Evolutionary conservation across 768 basidiomycete genomes (phyloP), one percentile per base, ranked within the genome.

Genomic region (Tephrocybe sp.): DNA sequence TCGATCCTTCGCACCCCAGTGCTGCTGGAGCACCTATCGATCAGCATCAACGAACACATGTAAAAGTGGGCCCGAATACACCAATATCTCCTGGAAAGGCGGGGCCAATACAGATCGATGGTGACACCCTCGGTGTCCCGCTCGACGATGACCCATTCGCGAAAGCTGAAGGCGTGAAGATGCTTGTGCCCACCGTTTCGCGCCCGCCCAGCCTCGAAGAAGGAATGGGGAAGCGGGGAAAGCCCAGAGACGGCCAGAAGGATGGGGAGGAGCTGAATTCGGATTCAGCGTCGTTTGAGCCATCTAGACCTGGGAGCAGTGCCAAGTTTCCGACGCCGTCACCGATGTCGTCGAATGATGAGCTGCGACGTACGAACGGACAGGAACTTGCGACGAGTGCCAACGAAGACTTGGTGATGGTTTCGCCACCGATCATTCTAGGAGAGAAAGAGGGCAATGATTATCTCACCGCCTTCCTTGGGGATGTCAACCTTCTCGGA

Each of bases 101-200:
- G n/a, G 59, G 56, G 28, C 34, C 59, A 6, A 51, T 63, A 12
- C 63, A 63, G 34, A 37, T 66, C n/a, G 67, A 68, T 20, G 62
- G 64, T 8, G 60, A 62, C n/a, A 57, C 61, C 3, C 64, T 66
- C 15, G 73, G 73, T 7, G 62, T 79, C 4, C 69, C 73, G 23
- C 63, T 76, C 34, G 74, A 76, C 38, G 76, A 75, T 44, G 80
- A 80, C 61, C 78, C 84, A 3, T 85, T 85, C 64, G 83, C 83
- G 9, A 77, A 76, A 58, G 66, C 63, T 0, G 75, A 77, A 34
- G 81, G 79, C 15, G 81, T 85, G 7, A 77, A 62, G 59, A 62
- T 85, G 70, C 28, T 81, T 32, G 68, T 65, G 43, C 62, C 49
- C 3, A 28, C 61, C 26, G 37, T 47, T 10, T 58, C 53, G 15